Base-by-base conservation (phyloP, 805 yeast genomes). In the Hanseniaspora thailandica region DNA sequence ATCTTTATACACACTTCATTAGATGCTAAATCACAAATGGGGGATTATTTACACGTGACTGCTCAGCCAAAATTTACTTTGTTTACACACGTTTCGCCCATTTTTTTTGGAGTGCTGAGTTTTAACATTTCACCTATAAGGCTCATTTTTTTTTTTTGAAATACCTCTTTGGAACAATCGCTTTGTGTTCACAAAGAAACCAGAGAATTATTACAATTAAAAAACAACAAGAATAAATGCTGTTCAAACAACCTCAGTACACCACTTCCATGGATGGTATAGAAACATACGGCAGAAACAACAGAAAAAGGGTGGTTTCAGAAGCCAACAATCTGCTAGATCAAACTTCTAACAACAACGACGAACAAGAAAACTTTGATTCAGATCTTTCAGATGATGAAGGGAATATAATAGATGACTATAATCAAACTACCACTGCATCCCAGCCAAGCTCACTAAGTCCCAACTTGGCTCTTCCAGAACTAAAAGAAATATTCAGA, bases 211-310 rank as follows among this genome's bases (percentile, higher is more conserved):
- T n/a, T n/a, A 33, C 36, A 15, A 33, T 7, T 28, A 28, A 28
- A 28, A 28, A 28, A 6, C 33, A 8, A 26, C 6, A 22, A 41
- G 8, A 23, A 22, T 9, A 36, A 6, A n/a, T 49, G 53, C 17
- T 49, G 10, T 49, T 49, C 13, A 26, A 43, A 26, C 53, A 49
- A 33, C 53, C 53, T 15, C 47, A 49, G 9, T 49, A 41, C 17
- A 49, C 47, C 1, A 49, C 53, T 5, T 49, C 53, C 10, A 30
- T 41, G 17, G 53, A 49, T 49, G 53, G 53, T 5, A 38, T 23
- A 23, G 53, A 49, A 20, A 22, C 25, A 5, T 49, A 41, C 31
- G 47, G 53, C 10, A 25, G 22, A 6, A 43, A 19, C 15, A 43
- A 26, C 15, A 34, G 35, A 7, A 49, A 49, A 40, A 17, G 53